Conservation (phyloP, 2,329 filamentous ascomycete species). For the Neoscytalidium dimidiatum region DNA sequence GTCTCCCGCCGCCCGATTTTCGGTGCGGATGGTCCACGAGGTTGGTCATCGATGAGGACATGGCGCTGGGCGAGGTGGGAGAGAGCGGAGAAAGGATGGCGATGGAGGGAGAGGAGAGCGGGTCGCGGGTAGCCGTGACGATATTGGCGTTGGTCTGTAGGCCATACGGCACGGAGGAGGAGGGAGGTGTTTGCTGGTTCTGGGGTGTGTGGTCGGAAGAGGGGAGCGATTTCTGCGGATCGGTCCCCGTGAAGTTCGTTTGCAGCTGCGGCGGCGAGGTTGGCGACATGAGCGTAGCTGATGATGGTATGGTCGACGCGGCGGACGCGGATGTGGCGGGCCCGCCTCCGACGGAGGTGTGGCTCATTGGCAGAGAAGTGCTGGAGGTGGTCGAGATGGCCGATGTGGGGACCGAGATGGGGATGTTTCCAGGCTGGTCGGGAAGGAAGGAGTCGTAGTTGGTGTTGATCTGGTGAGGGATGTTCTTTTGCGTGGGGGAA, state of each 20-base stretch:
- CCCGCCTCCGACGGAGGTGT: background rate
- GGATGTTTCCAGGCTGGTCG: slow-evolving; percentile 22
- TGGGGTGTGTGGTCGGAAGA: background rate
- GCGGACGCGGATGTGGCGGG: background rate
- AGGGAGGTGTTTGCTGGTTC: background rate
- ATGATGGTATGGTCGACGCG: background rate
- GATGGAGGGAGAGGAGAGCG: background rate
- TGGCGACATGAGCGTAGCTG: background rate
- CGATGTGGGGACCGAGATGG: slow-evolving; percentile 34
- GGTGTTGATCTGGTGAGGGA: slow-evolving; percentile 14
- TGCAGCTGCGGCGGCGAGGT: background rate
- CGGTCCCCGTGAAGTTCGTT: background rate
- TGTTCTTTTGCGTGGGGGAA: slow-evolving; percentile 26
- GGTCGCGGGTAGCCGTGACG: background rate
- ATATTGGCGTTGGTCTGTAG: background rate
- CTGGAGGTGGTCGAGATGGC: slow-evolving; percentile 32
- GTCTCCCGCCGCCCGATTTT: slow-evolving; percentile 19
- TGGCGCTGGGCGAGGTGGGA: background rate
- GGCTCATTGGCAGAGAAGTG: background rate
- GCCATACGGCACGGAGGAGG: too few species aligned
- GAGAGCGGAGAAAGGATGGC: background rate
- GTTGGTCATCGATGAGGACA: background rate
- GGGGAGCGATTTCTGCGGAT: background rate
- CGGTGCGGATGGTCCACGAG: background rate
- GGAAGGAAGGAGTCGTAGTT: slow-evolving; percentile 27